These are phyloP conservation scores for Aspergillus conjunctus DNA, from an alignment of 495 filamentous ascomycete genomes.

Conservation along the genomic window DNA sequence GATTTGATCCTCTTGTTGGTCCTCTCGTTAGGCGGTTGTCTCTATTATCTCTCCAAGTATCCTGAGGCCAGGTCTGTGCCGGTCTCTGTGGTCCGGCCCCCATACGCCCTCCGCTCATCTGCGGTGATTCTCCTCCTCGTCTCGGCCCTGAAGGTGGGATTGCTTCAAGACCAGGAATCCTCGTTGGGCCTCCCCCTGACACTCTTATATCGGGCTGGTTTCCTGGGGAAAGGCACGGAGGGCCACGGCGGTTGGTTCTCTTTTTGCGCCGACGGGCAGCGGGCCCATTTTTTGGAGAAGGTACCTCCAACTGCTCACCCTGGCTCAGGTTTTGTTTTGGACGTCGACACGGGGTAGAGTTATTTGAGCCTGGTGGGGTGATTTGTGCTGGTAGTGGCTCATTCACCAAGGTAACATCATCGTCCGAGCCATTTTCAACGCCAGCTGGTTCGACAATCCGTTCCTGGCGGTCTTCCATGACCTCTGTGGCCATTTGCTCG, in stretches of 20 bases:
- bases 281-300: neutral
- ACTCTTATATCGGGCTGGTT: neutral
- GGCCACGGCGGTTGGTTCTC: neutral
- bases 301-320: neutral
- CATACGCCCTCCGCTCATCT: neutral
- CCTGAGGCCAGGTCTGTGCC: neutral
- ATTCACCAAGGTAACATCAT: constrained; percentile 4
- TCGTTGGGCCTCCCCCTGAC: neutral
- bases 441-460: neutral
- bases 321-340: neutral
- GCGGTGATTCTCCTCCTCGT: neutral
- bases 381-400: neutral
- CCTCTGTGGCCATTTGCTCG: constrained; percentile 1
- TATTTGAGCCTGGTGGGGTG: constrained; percentile 2
- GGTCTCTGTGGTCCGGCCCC: neutral
- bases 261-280: neutral
- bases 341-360: neutral
- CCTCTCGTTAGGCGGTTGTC: neutral
- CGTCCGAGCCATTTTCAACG: neutral
- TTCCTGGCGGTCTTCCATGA: constrained; percentile 16
- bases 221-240: neutral
- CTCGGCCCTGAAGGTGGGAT: too few relatives aligned
- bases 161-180: neutral
- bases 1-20: neutral
- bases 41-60: neutral